phyloP scores from a whole-genome alignment of 2,329 filamentous ascomycete species.

The Nigrospora sphaerica region DNA sequence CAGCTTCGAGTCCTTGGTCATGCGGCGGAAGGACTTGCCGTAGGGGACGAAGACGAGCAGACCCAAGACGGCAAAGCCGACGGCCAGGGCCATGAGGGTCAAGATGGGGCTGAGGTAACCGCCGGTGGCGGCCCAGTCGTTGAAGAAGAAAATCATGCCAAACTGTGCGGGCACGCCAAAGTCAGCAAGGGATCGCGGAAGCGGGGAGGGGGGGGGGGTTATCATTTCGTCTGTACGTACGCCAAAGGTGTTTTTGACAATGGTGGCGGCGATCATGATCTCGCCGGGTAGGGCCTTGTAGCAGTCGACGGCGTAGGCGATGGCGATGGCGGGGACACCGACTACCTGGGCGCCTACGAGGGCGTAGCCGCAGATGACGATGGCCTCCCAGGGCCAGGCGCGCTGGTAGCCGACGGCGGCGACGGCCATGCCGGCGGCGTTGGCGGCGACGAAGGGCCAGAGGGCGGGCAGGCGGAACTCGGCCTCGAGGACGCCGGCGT shows the following conservation, averaged over 20 bases:
- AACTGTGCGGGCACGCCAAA: conserved; percentile 12
- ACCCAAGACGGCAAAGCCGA: conserved; percentile 16
- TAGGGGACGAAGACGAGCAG: conserved; percentile 17
- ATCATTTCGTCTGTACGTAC: conserved; percentile 10
- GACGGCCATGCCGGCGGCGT: conserved; percentile 35
- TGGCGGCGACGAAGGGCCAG: conserved; percentile 32
- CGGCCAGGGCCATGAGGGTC: conserved; percentile 18
- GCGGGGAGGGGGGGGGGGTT: no score
- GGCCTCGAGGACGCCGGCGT: conserved; percentile 32
- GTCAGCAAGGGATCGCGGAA: background rate
- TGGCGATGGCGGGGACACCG: conserved; percentile 51
- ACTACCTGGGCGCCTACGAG: conserved; percentile 20
- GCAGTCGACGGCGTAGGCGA: conserved; percentile 51
- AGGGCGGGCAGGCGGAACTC: conserved; percentile 36
- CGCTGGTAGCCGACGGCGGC: conserved; percentile 37
- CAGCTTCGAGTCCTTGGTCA: conserved; percentile 20
- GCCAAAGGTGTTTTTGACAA: conserved; percentile 51
- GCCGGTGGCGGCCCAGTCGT: conserved; percentile 15
- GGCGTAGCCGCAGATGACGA: conserved; percentile 37
- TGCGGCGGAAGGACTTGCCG: conserved; percentile 21
- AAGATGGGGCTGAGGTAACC: conserved; percentile 19
- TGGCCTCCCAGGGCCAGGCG: conserved; percentile 37
- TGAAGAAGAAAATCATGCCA: conserved; percentile 22
- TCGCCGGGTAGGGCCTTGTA: conserved; percentile 57
- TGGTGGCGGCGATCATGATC: conserved; percentile 54